These are phyloP conservation scores for Gypsophila paniculata DNA, from an alignment of 179 eudicot species.

Conservation along the genomic window DNA sequence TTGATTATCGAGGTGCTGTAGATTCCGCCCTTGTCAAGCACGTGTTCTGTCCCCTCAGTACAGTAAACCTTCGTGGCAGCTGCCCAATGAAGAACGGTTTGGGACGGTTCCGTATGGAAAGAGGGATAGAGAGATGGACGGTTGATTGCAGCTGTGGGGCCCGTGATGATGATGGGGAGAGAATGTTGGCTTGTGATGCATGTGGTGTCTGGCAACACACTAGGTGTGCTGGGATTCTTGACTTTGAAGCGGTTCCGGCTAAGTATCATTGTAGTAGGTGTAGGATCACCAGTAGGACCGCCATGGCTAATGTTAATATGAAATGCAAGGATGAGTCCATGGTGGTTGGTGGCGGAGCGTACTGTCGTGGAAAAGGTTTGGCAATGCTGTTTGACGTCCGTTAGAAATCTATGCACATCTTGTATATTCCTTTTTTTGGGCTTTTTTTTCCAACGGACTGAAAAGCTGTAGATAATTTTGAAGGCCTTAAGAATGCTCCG, in stretches of 20 bases:
- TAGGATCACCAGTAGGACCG: conserved; percentile 11
- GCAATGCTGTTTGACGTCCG: conserved; percentile 30
- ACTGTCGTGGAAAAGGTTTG: conserved; percentile 33
- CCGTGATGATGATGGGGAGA: conserved; percentile 61
- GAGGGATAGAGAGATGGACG: conserved; percentile 73
- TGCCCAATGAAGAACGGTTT: conserved; percentile 49
- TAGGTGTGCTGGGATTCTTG: conserved; percentile 66
- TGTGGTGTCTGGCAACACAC: conserved; percentile 88
- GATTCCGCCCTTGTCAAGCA: conserved; percentile 76
- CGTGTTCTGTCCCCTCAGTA: conserved; percentile 42
- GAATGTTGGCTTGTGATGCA: conserved; percentile 67
- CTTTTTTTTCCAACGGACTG: conserved; percentile 11
- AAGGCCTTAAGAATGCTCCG: conserved; percentile 24
- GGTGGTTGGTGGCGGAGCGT: conserved; percentile 6
- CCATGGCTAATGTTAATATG: conserved; percentile 19
- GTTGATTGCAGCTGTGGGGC: conserved; percentile 65
- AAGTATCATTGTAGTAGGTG: conserved; percentile 60
- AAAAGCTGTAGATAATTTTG: conserved; percentile 18
- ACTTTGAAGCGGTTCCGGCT: conserved; percentile 56
- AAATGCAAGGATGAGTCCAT: conserved; percentile 25
- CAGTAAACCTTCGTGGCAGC: conserved; percentile 48
- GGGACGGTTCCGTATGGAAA: conserved; percentile 56
- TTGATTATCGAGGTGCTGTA: conserved; percentile 62
- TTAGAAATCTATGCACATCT: conserved; percentile 6
- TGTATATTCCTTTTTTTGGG: conserved; percentile 12